A percentile compares a stretch with the other conserved stretches of the same genome.
These are phyloP conservation scores for Talaromyces trachyspermus DNA, from an alignment of 495 filamentous ascomycete species.

Conservation along the genomic window DNA sequence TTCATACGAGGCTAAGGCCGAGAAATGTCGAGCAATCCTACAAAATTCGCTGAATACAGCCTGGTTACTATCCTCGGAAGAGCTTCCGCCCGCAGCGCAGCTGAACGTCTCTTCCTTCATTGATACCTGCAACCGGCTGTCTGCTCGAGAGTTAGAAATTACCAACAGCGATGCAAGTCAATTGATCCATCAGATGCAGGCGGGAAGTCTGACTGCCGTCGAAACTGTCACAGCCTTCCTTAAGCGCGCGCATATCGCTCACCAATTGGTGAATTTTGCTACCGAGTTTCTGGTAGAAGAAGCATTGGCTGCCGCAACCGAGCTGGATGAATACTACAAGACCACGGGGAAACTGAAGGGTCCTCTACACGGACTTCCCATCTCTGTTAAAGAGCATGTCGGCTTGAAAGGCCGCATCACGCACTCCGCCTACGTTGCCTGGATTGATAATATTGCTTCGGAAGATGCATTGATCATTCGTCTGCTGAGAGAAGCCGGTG, in stretches of 20 bases:
- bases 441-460: constrained; percentile 19
- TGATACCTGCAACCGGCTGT: too few relatives aligned
- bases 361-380: constrained; percentile 35
- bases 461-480: constrained; percentile 27
- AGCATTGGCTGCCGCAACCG: constrained; percentile 21
- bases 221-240: constrained; percentile 33
- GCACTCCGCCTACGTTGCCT: constrained; percentile 22
- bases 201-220: too few relatives aligned
- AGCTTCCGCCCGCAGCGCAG: too few relatives aligned
- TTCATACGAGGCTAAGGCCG: too few relatives aligned
- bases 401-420: constrained; percentile 4
- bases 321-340: constrained; percentile 23
- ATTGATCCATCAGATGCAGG: too few relatives aligned
- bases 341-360: constrained; percentile 22
- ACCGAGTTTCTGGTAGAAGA: constrained; percentile 29
- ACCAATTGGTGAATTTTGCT: constrained; percentile 33
- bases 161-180: too few relatives aligned
- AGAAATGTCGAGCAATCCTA: too few relatives aligned
- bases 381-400: constrained; percentile 30
- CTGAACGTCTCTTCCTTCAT: too few relatives aligned
- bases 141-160: too few relatives aligned
- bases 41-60: too few relatives aligned
- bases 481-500: constrained; percentile 33
- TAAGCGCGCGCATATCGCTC: constrained; percentile 40
- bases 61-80: too few relatives aligned